These are phyloP conservation scores for Pyrenochaeta sp. DNA, from an alignment of 2,329 filamentous ascomycete species.

Conservation along the genomic window DNA sequence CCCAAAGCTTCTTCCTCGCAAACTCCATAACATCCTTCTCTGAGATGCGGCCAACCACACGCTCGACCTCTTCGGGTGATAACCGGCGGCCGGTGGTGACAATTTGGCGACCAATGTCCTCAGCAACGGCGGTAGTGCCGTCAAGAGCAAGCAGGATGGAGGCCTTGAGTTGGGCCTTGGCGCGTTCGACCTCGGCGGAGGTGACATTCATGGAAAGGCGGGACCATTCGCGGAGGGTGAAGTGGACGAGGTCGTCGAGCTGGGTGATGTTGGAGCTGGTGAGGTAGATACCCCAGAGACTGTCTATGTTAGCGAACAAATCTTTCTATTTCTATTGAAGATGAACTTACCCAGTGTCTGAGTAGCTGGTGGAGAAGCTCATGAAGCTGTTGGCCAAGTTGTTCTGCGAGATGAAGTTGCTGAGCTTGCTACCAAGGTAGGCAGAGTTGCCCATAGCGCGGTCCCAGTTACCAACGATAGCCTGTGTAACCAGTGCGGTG, in stretches of 20 bases:
- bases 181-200: conserved; percentile 92
- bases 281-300: conserved; percentile 99
- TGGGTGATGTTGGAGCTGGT: conserved; percentile 87
- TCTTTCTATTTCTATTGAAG: not conserved
- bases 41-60: conserved; percentile 84
- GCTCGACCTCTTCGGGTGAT: conserved; percentile 93
- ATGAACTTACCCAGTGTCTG: conserved; percentile 89
- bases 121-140: conserved; percentile 94
- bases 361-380: conserved; percentile 99
- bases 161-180: conserved; percentile 99
- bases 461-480: conserved; percentile 99
- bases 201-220: conserved; percentile 89
- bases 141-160: conserved; percentile 97
- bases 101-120: conserved; percentile 98
- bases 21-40: conserved; percentile 98
- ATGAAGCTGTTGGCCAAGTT: conserved; percentile 99
- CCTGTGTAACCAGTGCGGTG: conserved; percentile 95
- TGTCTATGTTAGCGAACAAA: conserved; percentile 54
- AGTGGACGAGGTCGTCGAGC: conserved; percentile 96
- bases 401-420: conserved; percentile 91
- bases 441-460: conserved; percentile 97
- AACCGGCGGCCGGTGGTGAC: conserved; percentile 95
- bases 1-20: conserved; percentile 94
- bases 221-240: conserved; percentile 97
- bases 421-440: conserved; percentile 98